Evolutionary conservation across 2,329 filamentous ascomycete genomes (phyloP), one percentile per base, ranked within the genome.

Genomic region (Trichoderma asperellum): DNA sequence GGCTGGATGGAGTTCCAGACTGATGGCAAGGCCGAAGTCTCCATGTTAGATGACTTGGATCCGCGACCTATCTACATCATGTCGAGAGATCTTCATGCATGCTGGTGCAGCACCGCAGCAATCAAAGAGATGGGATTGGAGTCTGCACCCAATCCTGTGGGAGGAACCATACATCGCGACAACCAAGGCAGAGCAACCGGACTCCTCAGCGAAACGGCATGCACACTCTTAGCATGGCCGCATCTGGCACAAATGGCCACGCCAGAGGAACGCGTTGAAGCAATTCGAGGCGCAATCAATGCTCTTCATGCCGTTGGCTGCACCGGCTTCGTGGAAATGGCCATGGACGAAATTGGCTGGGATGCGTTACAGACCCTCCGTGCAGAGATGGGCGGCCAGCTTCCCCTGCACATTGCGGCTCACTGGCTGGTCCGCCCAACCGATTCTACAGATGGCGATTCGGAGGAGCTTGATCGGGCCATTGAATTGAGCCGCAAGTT

Each of bases 1-100:
- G 63, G 63, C 24, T 66, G 63, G 63, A 66, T 66, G 63, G 63
- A 66, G 37, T 66, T 49, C 7, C 57, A 58, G 63, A 66, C 63
- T 11, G 37, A 66, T 27, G 63, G 63, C 29, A 66, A 66, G 6
- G 29, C 63, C 14, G 53, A 66, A 7, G 63, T 58, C 10, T 66
- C 37, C 14, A 66, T 66, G 53, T 5, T 66, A 10, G 63, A 66
- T 12, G 63, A 66, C 16, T 16, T 66, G 37, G 63, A 66, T 18
- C 53, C 55, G 12, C 55, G 63, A 8, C 63, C 63, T 5, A 66
- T 66, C 29, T 66, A 37, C 16, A 58, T 66, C 8, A 32, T 66
- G 14, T 66, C 63, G n/a, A 49, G 63, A n/a, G 63, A 66, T 24
- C 35, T 66, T 27, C 63, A 66, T 16, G 40, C 63, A 5, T 66